phyloP scores from a whole-genome alignment of 2,329 filamentous ascomycete species.

The Apiospora rasikravindrae region DNA sequence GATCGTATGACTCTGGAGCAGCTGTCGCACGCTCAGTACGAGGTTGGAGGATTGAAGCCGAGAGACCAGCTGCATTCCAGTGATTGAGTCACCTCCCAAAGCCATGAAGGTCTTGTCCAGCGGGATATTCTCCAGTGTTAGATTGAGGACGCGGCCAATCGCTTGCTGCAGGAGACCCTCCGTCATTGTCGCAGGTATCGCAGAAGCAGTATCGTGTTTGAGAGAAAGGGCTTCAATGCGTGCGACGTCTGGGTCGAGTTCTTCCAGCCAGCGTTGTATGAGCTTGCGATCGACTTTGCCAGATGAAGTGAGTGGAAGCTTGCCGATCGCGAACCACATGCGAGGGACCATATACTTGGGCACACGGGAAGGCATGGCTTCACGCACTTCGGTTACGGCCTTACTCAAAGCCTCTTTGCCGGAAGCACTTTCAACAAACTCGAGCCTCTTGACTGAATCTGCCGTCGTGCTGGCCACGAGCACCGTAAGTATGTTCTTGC shows the following conservation, averaged over 20 bases:
- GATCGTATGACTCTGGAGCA: not conserved
- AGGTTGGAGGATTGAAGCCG: slow-evolving; percentile 9
- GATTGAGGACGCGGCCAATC: slow-evolving; percentile 24
- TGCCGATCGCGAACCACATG: slow-evolving; percentile 23
- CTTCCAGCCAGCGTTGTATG: slow-evolving; percentile 21
- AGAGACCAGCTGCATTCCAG: slow-evolving; percentile 65
- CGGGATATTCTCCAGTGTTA: slow-evolving; percentile 39
- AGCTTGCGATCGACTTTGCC: slow-evolving; percentile 27
- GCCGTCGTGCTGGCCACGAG: slow-evolving; percentile 35
- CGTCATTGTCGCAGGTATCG: slow-evolving; percentile 20
- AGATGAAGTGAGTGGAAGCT: slow-evolving; percentile 24
- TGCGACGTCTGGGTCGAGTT: slow-evolving; percentile 21
- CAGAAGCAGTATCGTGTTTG: slow-evolving; percentile 9
- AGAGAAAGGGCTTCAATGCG: not conserved
- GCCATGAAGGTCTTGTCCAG: slow-evolving; percentile 65
- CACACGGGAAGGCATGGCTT: slow-evolving; percentile 6
- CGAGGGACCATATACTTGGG: slow-evolving; percentile 21
- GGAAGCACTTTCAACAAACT: slow-evolving; percentile 35
- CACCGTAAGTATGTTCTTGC: slow-evolving; percentile 28
- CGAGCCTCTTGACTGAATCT: slow-evolving; percentile 28
- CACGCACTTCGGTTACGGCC: slow-evolving; percentile 13
- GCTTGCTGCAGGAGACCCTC: slow-evolving; percentile 22
- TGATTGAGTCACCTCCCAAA: slow-evolving; percentile 64
- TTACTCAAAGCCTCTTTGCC: slow-evolving; percentile 21
- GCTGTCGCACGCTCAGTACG: slow-evolving; percentile 21